Conservation (phyloP, 2,329 filamentous ascomycete genomes). For the Neofusicoccum umdonicola region DNA sequence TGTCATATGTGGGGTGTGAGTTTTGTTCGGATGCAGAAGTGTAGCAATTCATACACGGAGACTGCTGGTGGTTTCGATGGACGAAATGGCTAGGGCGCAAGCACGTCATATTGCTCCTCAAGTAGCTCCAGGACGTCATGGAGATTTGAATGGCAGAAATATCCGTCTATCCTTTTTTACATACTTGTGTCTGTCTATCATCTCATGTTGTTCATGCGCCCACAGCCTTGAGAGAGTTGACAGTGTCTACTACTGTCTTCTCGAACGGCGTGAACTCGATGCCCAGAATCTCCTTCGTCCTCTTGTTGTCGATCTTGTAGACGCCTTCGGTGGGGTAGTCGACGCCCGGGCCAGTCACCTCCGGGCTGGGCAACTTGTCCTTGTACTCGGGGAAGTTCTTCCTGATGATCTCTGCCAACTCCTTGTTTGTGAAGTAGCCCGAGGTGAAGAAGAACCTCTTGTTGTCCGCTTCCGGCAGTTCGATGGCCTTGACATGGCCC, state of each 20-base stretch:
- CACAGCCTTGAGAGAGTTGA: conserved; percentile 60
- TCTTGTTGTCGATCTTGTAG: conserved; percentile 57
- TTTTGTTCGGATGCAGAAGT: no score
- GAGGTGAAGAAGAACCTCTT: conserved; percentile 64
- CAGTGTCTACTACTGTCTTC: conserved; percentile 60
- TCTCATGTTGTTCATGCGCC: conserved; percentile 27
- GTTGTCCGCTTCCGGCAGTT: conserved; percentile 56
- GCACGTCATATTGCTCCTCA: no score
- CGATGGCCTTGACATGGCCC: conserved; percentile 60
- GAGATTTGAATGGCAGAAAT: no score
- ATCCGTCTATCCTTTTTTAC: no score
- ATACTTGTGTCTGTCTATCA: neutral
- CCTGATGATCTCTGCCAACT: conserved; percentile 56
- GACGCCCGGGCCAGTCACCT: conserved; percentile 24
- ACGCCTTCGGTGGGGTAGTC: conserved; percentile 49
- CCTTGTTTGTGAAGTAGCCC: conserved; percentile 60
- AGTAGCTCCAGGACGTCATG: no score
- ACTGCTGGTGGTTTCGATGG: no score
- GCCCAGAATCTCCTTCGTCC: conserved; percentile 56
- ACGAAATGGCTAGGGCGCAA: no score
- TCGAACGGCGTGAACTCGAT: conserved; percentile 59
- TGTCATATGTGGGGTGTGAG: no score
- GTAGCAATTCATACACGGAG: no score
- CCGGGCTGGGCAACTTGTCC: conserved; percentile 44
- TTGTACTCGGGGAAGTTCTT: conserved; percentile 56